Evolutionary conservation across 371 early-diverging fungal genomes (phyloP).

Genomic region (Rhizopus arrhizus): DNA sequence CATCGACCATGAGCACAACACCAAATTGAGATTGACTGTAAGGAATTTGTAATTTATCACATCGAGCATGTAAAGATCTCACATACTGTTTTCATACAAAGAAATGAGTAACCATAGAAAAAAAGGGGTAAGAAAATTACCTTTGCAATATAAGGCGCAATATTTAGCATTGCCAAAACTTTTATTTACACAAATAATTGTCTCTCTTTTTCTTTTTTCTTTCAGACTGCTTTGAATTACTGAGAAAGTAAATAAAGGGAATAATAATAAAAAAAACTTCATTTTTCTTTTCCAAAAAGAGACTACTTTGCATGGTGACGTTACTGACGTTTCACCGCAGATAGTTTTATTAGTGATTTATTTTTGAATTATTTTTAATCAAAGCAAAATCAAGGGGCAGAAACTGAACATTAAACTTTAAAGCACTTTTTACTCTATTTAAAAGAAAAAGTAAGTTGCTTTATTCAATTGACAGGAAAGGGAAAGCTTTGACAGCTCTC

Average conservation of each 20-base stretch:
- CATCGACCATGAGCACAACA: constrained; percentile 68
- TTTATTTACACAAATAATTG: background rate
- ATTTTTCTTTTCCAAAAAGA: constrained; percentile 5
- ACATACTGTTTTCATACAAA: constrained; percentile 45
- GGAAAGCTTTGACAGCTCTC: no score
- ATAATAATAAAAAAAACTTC: background rate
- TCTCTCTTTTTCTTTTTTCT: background rate
- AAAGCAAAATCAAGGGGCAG: no score
- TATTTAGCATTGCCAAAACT: constrained; percentile 46
- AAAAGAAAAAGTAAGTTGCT: no score
- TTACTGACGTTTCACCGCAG: constrained; percentile 4
- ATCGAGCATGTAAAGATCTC: constrained; percentile 52
- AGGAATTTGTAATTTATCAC: constrained; percentile 49
- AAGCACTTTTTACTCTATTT: no score
- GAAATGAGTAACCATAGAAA: background rate
- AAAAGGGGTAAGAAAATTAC: constrained; percentile 20
- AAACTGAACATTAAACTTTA: no score
- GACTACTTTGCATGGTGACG: background rate
- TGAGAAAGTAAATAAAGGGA: constrained; percentile 1
- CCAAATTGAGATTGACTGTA: constrained; percentile 60
- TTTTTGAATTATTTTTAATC: constrained; percentile 49
- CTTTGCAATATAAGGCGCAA: constrained; percentile 65
- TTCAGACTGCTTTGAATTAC: background rate
- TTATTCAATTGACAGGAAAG: no score
- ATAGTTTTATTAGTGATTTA: constrained; percentile 36